These are phyloP conservation scores for Candida buenavistaensis DNA, from an alignment of 1,139 yeast species.

Conservation along the genomic window DNA sequence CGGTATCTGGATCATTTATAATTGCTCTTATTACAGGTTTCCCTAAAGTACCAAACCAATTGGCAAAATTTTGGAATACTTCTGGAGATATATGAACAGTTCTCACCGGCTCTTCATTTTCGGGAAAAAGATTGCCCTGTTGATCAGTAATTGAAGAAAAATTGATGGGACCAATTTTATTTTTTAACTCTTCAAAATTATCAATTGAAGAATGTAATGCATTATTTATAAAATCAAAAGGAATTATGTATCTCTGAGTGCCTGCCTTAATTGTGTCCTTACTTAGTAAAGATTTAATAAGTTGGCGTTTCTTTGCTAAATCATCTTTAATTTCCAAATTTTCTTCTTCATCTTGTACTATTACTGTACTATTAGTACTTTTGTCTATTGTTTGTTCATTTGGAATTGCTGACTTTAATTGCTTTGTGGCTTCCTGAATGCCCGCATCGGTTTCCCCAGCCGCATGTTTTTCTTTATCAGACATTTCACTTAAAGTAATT, in stretches of 20 bases:
- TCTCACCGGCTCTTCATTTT: constrained; percentile 24
- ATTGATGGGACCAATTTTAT: constrained; percentile 34
- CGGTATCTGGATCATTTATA: constrained; percentile 36
- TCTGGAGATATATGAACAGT: constrained; percentile 37
- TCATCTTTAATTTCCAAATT: too few species aligned
- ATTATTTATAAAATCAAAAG: constrained; percentile 27
- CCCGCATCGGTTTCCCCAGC: too few species aligned
- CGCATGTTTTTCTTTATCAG: too few species aligned
- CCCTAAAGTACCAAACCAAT: constrained; percentile 56
- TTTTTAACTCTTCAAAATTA: constrained; percentile 26
- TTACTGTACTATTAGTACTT: too few species aligned
- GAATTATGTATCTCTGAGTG: constrained; percentile 39
- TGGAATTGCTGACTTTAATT: too few species aligned
- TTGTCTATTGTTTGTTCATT: too few species aligned
- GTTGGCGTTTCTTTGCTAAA: constrained; percentile 20
- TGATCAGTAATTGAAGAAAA: constrained; percentile 30
- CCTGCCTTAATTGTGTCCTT: constrained; percentile 29
- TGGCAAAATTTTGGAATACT: constrained; percentile 42
- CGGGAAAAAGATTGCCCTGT: constrained; percentile 32
- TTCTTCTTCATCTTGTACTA: too few species aligned
- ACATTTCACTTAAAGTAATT: too few species aligned
- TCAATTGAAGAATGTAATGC: constrained; percentile 27
- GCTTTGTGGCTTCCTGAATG: too few species aligned
- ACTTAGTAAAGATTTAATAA: constrained; percentile 23
- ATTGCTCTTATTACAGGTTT: constrained; percentile 49